Base-by-base conservation (phyloP, 306 rosid genomes). In the Trifolium repens region DNA sequence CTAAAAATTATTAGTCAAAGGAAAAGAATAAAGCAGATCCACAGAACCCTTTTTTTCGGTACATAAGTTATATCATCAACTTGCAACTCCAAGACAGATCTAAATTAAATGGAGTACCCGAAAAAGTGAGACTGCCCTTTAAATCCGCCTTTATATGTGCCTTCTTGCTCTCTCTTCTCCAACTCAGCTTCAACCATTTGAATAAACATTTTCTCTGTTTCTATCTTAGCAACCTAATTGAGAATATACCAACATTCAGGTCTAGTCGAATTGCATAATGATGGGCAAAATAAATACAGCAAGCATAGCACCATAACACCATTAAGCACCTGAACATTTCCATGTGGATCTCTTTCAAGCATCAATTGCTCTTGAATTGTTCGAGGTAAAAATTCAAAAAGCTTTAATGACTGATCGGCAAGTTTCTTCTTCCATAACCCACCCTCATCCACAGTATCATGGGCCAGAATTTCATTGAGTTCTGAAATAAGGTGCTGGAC, bases 281-380 rank as follows among this genome's bases (percentile, higher is more conserved):
- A 26, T 39, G 32, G 58, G 49, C 10, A 66, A 47, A 68, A 69
- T 72, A 77, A 74, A 79, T 60, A 78, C 50, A 57, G 78, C 58
- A 30, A 49, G 71, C 73, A 67, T 59, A 70, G 61, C 14, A 79
- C 19, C 14, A 67, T 14, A 68, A 37, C 68, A 74, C 15, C 67
- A 63, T 66, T 35, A 86, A 32, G 13, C 72, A 90, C 99, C 98
- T 96, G 99, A 72, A 96, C 99, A 84, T 96, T 96, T 87, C 99
- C 99, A 82, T 96, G 99, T 9, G 99, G 99, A 83, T 96, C 99
- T 84, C 99, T 90, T 83, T 96, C 99, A 81, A 96, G 99, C 98
- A 96, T 80, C 80, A 96, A 82, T 63, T 96, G 99, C 85, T 92
- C 96, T 85, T 96, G 96, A 84, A 96, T 96, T 79, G 96, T 84